Percentiles rank a stretch among this genome's conserved stretches.
Conservation (phyloP, 495 filamentous ascomycete genomes). For the Podospora tetraspora region DNA sequence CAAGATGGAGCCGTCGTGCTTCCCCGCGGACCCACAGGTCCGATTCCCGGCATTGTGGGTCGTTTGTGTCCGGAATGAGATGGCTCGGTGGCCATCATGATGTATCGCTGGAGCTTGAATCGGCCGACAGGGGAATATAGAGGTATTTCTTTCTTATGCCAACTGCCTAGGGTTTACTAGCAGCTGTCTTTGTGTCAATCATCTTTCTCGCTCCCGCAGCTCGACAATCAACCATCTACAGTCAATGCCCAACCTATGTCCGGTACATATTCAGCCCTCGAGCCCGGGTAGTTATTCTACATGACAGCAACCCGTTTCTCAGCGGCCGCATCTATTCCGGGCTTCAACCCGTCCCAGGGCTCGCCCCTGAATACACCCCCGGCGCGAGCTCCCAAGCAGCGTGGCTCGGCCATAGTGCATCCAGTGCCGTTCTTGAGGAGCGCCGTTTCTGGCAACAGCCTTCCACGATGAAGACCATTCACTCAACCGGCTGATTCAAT, state of each 20-base stretch:
- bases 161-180: background rate
- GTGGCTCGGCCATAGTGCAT: background rate
- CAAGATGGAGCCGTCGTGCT: constrained; percentile 3
- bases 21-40: background rate
- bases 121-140: background rate
- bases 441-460: background rate
- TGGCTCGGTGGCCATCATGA: background rate
- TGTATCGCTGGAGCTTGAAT: background rate
- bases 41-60: background rate
- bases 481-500: background rate
- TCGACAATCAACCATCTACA: background rate
- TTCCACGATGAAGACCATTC: background rate
- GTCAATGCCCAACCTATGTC: background rate
- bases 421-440: background rate
- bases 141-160: background rate
- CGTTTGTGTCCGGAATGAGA: background rate
- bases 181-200: background rate
- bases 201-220: background rate
- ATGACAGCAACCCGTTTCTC: background rate
- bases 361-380: background rate
- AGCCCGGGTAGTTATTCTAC: background rate
- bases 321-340: background rate
- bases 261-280: background rate
- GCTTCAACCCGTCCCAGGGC: background rate
- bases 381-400: background rate